A percentile compares a stretch with the other conserved stretches of the same genome.
Conservation (phyloP, 257 asterid genomes). For the Plantago elongata region DNA sequence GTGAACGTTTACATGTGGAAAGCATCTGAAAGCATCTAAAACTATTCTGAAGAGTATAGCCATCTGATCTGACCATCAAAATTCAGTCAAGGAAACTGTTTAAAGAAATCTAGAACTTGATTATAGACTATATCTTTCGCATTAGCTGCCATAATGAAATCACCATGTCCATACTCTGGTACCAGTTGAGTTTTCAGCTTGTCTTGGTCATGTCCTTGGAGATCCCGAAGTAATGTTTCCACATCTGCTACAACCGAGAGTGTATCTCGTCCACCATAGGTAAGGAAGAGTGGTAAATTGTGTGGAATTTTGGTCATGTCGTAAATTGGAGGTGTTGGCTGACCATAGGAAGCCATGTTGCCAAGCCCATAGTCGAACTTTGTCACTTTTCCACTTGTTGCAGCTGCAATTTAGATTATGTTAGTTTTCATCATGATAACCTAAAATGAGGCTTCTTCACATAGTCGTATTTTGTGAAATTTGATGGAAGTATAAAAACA, state of each 20-base stretch:
- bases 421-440: background rate
- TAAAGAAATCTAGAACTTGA: conserved; percentile 24
- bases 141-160: conserved; percentile 47
- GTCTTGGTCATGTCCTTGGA: conserved; percentile 27
- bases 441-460: too few relatives aligned
- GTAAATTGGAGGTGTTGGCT: conserved; percentile 40
- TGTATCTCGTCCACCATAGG: conserved; percentile 67
- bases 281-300: conserved; percentile 51
- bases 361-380: conserved; percentile 48
- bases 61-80: background rate
- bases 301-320: conserved; percentile 47
- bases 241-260: conserved; percentile 53
- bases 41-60: background rate
- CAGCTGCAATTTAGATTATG: conserved; percentile 35
- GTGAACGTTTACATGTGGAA: too few relatives aligned
- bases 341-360: conserved; percentile 38
- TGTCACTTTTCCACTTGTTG: conserved; percentile 35
- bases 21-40: too few relatives aligned
- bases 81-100: background rate
- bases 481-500: too few relatives aligned
- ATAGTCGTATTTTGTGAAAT: too few relatives aligned
- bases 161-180: conserved; percentile 56
- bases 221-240: conserved; percentile 28
- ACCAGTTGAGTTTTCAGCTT: conserved; percentile 52
- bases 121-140: conserved; percentile 51